Base-by-base conservation (phyloP, 169 alveolate species). In the Theileria parva region DNA sequence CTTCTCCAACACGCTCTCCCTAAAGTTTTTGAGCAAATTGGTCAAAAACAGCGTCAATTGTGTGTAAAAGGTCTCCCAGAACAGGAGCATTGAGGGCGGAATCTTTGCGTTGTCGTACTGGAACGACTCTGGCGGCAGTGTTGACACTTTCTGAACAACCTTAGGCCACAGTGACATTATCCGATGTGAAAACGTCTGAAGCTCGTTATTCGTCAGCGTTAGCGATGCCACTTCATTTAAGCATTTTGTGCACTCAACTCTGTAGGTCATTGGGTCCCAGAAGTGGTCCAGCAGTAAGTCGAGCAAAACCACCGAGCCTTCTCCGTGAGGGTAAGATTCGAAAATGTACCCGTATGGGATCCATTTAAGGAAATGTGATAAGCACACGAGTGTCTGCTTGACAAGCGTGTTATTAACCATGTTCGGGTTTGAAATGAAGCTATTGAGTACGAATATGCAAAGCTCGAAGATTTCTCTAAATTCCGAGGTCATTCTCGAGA, bases 311-410 rank as follows among this genome's bases (percentile, higher is more conserved):
- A 91, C 88, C n/a, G 83, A 59, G n/a, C 69, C 86, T 63, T 85
- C 75, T 68, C 80, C 77, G 88, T 87, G 91, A 57, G 71, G 73
- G 81, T 91, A 91, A 74, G 95, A 92, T 70, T 96, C 98, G 69
- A 97, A 96, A 27, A 97, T 94, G 75, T 94, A 97, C 21, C 96
- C 97, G 27, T 95, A 70, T 23, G 99, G 99, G 0, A 97, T 95
- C 99, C 99, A 97, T 75, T 94, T 92, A 28, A 97, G 87, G 84
- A 94, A 97, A 61, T 96, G 96, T 19, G 97, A 88, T 77, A 97
- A 87, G 60, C 99, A 96, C 74, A 89, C 93, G 51, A 97, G 88
- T 39, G 98, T 95, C 37, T 95, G 95, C 69, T 92, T 93, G 39
- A 97, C 93, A 34, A 97, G 81, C 19, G 96, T 77, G 0, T 84